These are phyloP conservation scores for Rosa hybrid DNA, from an alignment of 331 rosid genomes.

Conservation along the genomic window DNA sequence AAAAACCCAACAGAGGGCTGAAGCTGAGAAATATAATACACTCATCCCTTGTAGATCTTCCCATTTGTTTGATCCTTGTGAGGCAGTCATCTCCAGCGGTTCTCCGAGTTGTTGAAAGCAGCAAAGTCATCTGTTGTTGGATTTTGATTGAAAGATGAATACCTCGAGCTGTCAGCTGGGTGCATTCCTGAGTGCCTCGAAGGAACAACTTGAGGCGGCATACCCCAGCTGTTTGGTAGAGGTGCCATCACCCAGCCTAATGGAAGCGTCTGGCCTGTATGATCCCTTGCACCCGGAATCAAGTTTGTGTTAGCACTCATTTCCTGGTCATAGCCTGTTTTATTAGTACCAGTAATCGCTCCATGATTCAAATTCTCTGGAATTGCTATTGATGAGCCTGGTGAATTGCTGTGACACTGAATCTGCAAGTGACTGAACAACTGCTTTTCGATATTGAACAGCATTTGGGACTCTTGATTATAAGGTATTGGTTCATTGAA, in stretches of 20 bases:
- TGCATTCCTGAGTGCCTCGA: not conserved
- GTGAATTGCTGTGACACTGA: not conserved
- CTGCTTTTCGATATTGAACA: not conserved
- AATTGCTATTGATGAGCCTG: not conserved
- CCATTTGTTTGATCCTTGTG: constrained; percentile 1
- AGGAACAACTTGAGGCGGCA: constrained; percentile 8
- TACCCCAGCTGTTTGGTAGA: not conserved
- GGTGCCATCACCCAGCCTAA: not conserved
- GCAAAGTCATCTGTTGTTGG: not conserved
- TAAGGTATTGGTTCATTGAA: not conserved
- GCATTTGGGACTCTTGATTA: not conserved
- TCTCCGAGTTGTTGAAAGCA: not conserved
- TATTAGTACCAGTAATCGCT: not conserved
- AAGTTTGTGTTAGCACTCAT: not conserved
- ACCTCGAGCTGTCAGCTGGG: not conserved
- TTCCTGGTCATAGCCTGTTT: not conserved
- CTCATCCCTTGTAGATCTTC: not conserved
- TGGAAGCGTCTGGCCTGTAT: not conserved
- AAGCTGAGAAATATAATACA: constrained; percentile 5
- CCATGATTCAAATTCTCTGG: not conserved
- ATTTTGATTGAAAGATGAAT: constrained; percentile 4
- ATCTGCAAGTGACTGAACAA: not conserved
- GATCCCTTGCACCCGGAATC: not conserved
- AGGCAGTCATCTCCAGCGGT: constrained; percentile 4
- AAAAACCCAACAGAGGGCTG: not conserved